Evolutionary conservation across 352 stramenopile genomes (phyloP), one percentile per base, ranked within the genome.

Genomic region (Phytophthora tentaculata): DNA sequence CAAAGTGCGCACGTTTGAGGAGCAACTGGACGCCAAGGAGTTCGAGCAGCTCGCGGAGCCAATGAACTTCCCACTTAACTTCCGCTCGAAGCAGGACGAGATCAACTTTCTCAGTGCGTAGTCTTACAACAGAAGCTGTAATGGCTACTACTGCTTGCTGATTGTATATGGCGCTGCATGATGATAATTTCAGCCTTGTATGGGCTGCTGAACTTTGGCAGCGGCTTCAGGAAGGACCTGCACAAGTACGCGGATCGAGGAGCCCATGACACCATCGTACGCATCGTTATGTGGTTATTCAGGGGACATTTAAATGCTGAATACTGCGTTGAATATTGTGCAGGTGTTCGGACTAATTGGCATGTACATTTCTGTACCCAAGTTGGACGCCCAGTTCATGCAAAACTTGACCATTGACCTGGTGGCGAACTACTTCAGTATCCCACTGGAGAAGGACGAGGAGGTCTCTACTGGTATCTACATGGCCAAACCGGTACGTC

Each of bases 341-440:
- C 61, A 94, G 86, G 67, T 90, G 57, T 94, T 90, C 60, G 86
- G 86, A n/a, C 61, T 92, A n/a, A 78, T 94, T 44, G 86, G 86
- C 57, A 91, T 94, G 78, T 94, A 91, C 83, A 94, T 94, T 37
- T 91, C 83, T 2, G 79, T 79, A 41, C 83, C 84, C n/a, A 80
- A 79, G 37, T 67, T 94, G n/a, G 65, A 85, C 55, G 79, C 74
- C 22, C 67, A 76, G 60, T 92, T 88, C 76, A 56, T 93, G 54
- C 57, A 74, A 54, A 74, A 73, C 64, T 59, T 95, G 56, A 86
- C 71, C 61, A 70, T 95, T 26, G 84, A 95, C 51, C 55, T 82
- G 41, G 73, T 95, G 20, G 80, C 83, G 51, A 80, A 80, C 54
- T 95, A 88, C 64, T 95, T 95, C 47, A 83, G 63, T 50, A 75